These are phyloP conservation scores for Elongisporangium anandrum DNA, from an alignment of 352 stramenopile species.

Conservation along the genomic window DNA sequence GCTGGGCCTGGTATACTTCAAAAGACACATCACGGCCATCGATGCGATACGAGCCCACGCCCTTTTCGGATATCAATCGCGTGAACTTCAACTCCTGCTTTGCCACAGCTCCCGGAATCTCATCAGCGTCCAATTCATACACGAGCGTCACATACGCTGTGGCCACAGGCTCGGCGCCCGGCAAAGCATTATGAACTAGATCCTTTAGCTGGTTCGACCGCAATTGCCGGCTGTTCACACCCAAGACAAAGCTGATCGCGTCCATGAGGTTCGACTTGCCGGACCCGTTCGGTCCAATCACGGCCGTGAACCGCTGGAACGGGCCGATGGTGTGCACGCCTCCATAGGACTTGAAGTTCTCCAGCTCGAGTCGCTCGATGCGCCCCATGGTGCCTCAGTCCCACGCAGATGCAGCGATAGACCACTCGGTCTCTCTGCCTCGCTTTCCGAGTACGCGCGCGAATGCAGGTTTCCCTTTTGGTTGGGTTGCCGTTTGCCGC, in stretches of 20 bases:
- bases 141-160: slow-evolving; percentile 92
- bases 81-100: slow-evolving; percentile 89
- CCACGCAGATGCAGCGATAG: neutral
- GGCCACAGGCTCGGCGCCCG: slow-evolving; percentile 35
- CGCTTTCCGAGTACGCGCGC: neutral
- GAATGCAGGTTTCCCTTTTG: slow-evolving; percentile 16
- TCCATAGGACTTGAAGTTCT: slow-evolving; percentile 99
- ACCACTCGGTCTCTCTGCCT: neutral
- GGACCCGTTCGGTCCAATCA: slow-evolving; percentile 97
- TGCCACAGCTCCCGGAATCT: slow-evolving; percentile 44
- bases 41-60: slow-evolving; percentile 81
- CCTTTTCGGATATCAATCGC: slow-evolving; percentile 90
- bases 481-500: neutral
- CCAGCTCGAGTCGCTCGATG: slow-evolving; percentile 93
- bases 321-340: slow-evolving; percentile 92
- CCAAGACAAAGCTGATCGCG: slow-evolving; percentile 97
- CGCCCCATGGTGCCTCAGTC: slow-evolving; percentile 56
- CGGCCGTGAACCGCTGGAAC: slow-evolving; percentile 97
- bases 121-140: slow-evolving; percentile 80
- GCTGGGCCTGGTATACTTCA: slow-evolving; percentile 91
- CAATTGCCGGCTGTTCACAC: slow-evolving; percentile 95
- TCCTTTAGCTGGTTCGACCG: slow-evolving; percentile 95
- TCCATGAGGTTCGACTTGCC: slow-evolving; percentile 95
- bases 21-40: slow-evolving; percentile 78
- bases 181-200: slow-evolving; percentile 83